Conservation (phyloP, 169 alveolate genomes). For the Pseudocohnilembus persalinus region DNA sequence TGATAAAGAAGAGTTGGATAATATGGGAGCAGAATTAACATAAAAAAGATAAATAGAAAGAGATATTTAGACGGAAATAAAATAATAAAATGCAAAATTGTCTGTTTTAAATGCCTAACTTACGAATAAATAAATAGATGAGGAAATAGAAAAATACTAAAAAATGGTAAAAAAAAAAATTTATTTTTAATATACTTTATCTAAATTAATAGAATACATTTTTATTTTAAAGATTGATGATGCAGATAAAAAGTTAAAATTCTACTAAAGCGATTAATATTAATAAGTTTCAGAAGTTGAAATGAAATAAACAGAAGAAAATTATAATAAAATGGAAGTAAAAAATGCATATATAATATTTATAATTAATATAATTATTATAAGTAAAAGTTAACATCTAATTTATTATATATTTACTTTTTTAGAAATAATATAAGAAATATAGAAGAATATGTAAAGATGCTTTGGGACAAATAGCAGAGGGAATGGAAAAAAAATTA, state of each 20-base stretch:
- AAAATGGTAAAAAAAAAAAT: constrained; percentile 7
- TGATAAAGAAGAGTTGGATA: constrained; percentile 36
- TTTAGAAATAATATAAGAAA: constrained; percentile 15
- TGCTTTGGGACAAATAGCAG: constrained; percentile 8
- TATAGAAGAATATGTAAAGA: constrained; percentile 25
- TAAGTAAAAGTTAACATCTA: too few relatives aligned
- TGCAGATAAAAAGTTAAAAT: constrained; percentile 5
- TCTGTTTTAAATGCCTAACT: background rate
- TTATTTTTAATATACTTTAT: background rate
- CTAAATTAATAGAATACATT: background rate
- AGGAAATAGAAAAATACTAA: constrained; percentile 8
- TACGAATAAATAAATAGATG: constrained; percentile 9
- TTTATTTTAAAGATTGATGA: constrained; percentile 2
- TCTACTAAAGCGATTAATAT: constrained; percentile 22
- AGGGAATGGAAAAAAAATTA: constrained; percentile 14
- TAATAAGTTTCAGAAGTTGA: constrained; percentile 1
- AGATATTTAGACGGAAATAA: constrained; percentile 17
- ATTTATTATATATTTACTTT: background rate
- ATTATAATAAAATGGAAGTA: constrained; percentile 3
- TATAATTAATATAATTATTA: too few relatives aligned
- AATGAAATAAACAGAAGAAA: constrained; percentile 7
- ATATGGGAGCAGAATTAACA: constrained; percentile 33
- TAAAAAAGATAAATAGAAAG: constrained; percentile 16
- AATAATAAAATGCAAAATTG: constrained; percentile 2
- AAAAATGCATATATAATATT: too few relatives aligned